Base-by-base conservation (phyloP, 306 rosid species). In the Quercus robur region DNA sequence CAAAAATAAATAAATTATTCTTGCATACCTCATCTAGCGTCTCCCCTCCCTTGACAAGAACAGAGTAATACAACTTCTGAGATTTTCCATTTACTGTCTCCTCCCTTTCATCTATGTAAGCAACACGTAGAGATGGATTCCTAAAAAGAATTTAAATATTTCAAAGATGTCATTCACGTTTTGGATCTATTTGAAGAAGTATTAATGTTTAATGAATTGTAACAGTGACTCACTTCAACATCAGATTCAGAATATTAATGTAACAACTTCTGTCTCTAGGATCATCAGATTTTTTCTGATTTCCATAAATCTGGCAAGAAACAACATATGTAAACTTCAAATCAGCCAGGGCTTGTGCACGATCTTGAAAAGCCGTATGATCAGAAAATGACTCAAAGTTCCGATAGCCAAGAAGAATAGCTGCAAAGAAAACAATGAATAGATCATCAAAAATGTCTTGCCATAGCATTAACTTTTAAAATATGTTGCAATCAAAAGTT, bases 31-130 rank as follows among this genome's bases (percentile, higher is more conserved):
- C 94, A 80, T 95, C 99, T 74, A 88, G 86, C 86, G 87, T 93
- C 69, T 93, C 92, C 69, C 92, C 94, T 79, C 99, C 99, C 90
- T 95, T 95, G 86, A 95, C 93, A 79, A 95, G 92, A 87, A 95
- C 98, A 55, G 99, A 95, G 80, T 64, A 93, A 80, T 89, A 86
- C 26, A 74, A 41, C 81, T 89, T 91, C 74, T 86, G 87, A 51
- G 80, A 14, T 84, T 76, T 86, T 79, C 88, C 89, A 51, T 64
- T 74, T 80, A 81, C 84, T 19, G 88, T 57, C 71, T 87, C 90
- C 80, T 91, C 99, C 58, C 82, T 75, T 88, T 86, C 92, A 87
- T 95, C 99, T 51, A 95, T 90, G 86, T 95, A 95, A 78, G 99
- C 99, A 79, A 95, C 91, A 18, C 99, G 97, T 49, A 95, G 97